phyloP scores from a whole-genome alignment of 2,329 filamentous ascomycete species.

The Pseudonectria foliicola region DNA sequence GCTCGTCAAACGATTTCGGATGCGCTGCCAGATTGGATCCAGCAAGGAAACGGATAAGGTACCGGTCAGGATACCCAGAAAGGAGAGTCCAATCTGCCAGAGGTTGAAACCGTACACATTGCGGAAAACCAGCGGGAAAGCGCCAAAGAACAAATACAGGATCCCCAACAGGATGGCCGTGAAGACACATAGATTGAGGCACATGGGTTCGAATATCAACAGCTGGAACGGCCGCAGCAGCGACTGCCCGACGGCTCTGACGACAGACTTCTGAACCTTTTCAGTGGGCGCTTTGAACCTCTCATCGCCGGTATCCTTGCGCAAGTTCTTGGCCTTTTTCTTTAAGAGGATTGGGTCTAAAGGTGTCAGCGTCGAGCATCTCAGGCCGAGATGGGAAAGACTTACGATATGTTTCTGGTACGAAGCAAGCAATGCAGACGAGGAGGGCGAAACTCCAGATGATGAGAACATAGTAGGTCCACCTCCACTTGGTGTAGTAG shows the following conservation, averaged over 20 bases:
- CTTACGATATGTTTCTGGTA: constrained; percentile 80
- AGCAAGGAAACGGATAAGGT: constrained; percentile 57
- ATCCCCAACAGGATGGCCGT: constrained; percentile 82
- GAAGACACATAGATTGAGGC: constrained; percentile 71
- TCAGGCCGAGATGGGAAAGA: constrained; percentile 4
- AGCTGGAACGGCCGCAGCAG: constrained; percentile 70
- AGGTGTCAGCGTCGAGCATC: constrained; percentile 5
- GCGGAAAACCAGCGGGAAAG: constrained; percentile 73
- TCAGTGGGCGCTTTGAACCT: constrained; percentile 74
- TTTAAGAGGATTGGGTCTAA: constrained; percentile 61
- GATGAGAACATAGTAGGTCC: constrained; percentile 77
- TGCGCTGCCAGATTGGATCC: constrained; percentile 59
- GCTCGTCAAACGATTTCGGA: constrained; percentile 51
- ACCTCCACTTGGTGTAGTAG: constrained; percentile 65
- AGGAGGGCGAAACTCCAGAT: constrained; percentile 71
- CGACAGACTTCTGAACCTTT: constrained; percentile 60
- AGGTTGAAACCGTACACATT: constrained; percentile 68
- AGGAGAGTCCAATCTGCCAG: constrained; percentile 74
- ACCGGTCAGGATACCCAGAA: constrained; percentile 63
- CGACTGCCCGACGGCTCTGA: constrained; percentile 49
- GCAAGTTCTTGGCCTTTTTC: constrained; percentile 61
- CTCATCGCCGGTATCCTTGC: constrained; percentile 70
- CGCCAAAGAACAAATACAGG: constrained; percentile 85
- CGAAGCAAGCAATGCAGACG: constrained; percentile 57
- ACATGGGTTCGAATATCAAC: constrained; percentile 78